Conservation (phyloP, 2,329 filamentous ascomycete genomes). For the Esteya vermicola region DNA sequence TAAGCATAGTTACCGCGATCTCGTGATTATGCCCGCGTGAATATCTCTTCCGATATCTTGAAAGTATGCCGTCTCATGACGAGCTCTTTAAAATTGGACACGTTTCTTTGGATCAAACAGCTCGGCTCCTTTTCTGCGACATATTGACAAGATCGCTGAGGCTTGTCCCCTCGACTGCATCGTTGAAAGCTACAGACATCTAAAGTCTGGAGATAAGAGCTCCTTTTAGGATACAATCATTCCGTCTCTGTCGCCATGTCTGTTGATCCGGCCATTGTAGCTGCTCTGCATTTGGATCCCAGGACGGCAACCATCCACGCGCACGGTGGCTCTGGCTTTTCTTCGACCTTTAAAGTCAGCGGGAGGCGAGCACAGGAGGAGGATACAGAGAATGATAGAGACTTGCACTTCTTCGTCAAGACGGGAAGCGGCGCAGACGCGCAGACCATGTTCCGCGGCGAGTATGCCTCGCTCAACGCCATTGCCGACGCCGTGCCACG, state of each 20-base stretch:
- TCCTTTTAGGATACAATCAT: not conserved
- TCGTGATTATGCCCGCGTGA: too few relatives aligned
- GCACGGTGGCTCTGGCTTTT: slow-evolving; percentile 53
- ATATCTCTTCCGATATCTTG: too few relatives aligned
- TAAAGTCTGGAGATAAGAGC: too few relatives aligned
- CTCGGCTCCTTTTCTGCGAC: too few relatives aligned
- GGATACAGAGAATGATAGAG: not conserved
- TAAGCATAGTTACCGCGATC: too few relatives aligned
- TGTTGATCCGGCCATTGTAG: slow-evolving; percentile 48
- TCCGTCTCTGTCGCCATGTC: slow-evolving; percentile 8
- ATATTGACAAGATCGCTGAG: too few relatives aligned
- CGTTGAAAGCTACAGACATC: too few relatives aligned
- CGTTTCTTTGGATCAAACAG: too few relatives aligned
- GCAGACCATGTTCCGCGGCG: slow-evolving; percentile 60
- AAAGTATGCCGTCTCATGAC: too few relatives aligned
- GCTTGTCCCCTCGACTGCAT: too few relatives aligned
- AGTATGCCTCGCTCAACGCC: slow-evolving; percentile 72
- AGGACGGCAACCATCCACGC: slow-evolving; percentile 38
- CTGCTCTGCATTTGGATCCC: slow-evolving; percentile 45
- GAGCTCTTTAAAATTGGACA: too few relatives aligned
- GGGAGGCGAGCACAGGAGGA: slow-evolving; percentile 12
- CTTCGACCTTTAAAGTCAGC: slow-evolving; percentile 39
- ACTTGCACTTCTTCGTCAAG: slow-evolving; percentile 54
- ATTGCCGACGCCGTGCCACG: slow-evolving; percentile 58
- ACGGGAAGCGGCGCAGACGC: slow-evolving; percentile 45